Evolutionary conservation across 768 basidiomycete species (phyloP).

Genomic region (Lanmaoa pseudosensibilis): DNA sequence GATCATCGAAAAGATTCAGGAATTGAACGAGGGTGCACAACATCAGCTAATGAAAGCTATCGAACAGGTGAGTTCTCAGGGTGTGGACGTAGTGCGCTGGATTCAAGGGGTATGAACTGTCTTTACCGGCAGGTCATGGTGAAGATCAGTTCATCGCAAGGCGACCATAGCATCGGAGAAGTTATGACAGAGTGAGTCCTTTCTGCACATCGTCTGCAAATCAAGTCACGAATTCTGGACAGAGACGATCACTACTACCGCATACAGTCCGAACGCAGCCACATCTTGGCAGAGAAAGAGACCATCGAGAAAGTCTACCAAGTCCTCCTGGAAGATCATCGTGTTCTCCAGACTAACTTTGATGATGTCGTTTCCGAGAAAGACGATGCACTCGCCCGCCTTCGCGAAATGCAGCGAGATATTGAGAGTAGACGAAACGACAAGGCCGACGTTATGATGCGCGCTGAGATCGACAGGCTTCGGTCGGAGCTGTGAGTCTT

Average conservation of each 20-base stretch:
- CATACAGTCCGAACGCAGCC: slow-evolving; percentile 78
- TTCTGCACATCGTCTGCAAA: slow-evolving; percentile 1
- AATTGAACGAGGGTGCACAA: slow-evolving; percentile 78
- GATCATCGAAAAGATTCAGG: slow-evolving; percentile 87
- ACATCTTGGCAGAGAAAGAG: slow-evolving; percentile 81
- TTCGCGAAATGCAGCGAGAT: slow-evolving; percentile 61
- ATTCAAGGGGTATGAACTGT: slow-evolving; percentile 1
- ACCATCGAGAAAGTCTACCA: slow-evolving; percentile 82
- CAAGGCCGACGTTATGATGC: slow-evolving; percentile 74
- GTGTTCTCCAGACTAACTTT: slow-evolving; percentile 66
- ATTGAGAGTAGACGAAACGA: slow-evolving; percentile 61
- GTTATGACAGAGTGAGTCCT: slow-evolving; percentile 76
- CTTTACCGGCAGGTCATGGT: slow-evolving; percentile 61
- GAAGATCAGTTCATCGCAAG: slow-evolving; percentile 57
- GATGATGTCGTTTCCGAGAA: slow-evolving; percentile 80
- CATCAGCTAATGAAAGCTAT: slow-evolving; percentile 91
- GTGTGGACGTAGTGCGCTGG: background rate
- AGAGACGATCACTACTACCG: slow-evolving; percentile 90
- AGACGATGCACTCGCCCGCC: slow-evolving; percentile 65
- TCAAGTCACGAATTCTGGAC: slow-evolving; percentile 14
- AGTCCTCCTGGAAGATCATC: slow-evolving; percentile 71
- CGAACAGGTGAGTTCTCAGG: slow-evolving; percentile 66
- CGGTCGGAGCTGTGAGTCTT: slow-evolving; percentile 78
- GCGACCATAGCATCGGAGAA: slow-evolving; percentile 51
- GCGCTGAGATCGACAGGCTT: slow-evolving; percentile 79